Conservation (phyloP, 345 rosid genomes). For the Camelina neglecta region DNA sequence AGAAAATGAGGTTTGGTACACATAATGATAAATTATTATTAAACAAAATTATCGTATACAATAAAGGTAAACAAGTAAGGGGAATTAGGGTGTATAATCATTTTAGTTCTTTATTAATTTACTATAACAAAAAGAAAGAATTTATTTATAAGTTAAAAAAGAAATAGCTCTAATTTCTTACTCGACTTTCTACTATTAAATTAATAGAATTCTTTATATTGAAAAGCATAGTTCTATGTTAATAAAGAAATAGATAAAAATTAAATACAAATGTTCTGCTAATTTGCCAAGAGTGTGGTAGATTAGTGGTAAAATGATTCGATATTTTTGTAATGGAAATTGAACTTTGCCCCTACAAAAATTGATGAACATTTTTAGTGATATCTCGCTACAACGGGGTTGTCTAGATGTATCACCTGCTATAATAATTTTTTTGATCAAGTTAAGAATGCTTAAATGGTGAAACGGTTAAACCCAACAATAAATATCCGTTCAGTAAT, state of each 20-base stretch:
- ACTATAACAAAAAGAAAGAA: background rate
- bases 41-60: background rate
- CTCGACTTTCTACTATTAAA: background rate
- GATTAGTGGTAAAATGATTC: background rate
- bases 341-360: background rate
- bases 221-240: background rate
- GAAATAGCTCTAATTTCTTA: no score
- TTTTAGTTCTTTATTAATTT: background rate
- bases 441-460: no score
- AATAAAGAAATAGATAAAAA: background rate
- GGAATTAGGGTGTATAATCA: background rate
- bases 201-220: background rate
- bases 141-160: background rate
- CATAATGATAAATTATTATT: background rate
- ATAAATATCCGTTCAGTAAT: background rate
- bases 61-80: constrained; percentile 8
- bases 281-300: background rate
- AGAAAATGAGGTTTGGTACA: constrained; percentile 34
- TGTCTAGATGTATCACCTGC: no score
- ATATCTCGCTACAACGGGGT: no score
- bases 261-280: background rate
- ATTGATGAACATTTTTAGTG: no score
- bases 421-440: no score
- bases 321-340: background rate
- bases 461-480: no score